Evolutionary conservation across 2,329 filamentous ascomycete species (phyloP).

Genomic region (Apiospora koreana): DNA sequence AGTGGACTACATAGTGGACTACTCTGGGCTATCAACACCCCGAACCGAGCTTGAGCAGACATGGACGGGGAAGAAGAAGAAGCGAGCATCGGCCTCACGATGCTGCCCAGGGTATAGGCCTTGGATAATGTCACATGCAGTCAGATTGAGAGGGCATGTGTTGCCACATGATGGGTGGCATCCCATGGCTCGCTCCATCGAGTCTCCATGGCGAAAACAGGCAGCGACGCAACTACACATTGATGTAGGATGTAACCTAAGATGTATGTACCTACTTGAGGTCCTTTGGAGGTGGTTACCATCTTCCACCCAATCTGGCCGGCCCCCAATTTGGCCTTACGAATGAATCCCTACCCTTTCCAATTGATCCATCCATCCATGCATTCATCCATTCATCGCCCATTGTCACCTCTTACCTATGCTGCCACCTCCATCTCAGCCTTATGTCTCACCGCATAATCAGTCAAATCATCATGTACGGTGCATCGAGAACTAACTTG

Average conservation of each 20-base stretch:
- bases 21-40: constrained; percentile 7
- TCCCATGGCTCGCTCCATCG: too few species aligned
- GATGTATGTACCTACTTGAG: too few species aligned
- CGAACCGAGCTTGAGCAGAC: background rate
- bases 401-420: background rate
- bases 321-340: too few species aligned
- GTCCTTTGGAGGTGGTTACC: too few species aligned
- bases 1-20: background rate
- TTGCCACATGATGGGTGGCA: background rate
- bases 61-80: background rate
- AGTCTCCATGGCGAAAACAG: too few species aligned
- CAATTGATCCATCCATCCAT: too few species aligned
- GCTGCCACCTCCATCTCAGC: background rate
- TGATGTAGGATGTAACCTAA: too few species aligned
- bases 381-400: too few species aligned
- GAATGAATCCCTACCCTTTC: too few species aligned
- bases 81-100: background rate
- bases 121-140: background rate
- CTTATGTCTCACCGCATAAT: constrained; percentile 4
- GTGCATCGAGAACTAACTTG: background rate
- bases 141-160: background rate
- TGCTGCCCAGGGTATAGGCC: too few species aligned
- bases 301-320: too few species aligned
- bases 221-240: background rate
- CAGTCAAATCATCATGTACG: background rate